Evolutionary conservation across 208 protist species (phyloP), one percentile per base, ranked within the genome.

Genomic region (Vickermania ingenoplastis): DNA sequence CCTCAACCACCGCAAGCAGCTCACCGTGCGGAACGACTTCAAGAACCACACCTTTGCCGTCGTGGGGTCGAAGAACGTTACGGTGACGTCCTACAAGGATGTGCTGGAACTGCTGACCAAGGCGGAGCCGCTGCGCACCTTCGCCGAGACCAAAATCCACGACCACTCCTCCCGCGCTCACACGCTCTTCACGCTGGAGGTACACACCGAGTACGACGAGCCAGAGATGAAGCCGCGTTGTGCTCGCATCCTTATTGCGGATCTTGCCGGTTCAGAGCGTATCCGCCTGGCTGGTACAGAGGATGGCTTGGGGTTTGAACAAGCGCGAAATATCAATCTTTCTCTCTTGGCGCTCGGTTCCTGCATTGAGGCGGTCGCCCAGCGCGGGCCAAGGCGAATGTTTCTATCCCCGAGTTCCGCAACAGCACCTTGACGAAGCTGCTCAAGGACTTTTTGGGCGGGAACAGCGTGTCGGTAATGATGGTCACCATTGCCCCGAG

Each of bases 21-120:
- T 98, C 31, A 79, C 77, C 30, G 73, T 98, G 14, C 80, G 86
- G 22, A 96, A 96, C 57, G 77, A 95, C 57, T 91, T 92, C 52
- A 61, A 7, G 50, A 75, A 69, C 51, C 92, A 95, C 54, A 92
- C 86, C 41, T 91, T 97, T 50, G 85, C 77, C 54, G 83, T 97
- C 14, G 86, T 92, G 49, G 87, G 79, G 24, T 54, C 73, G 7
- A 96, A 85, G 52, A 79, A 81, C 28, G 62, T 93, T 58, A 73
- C 77, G 50, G 85, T 92, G n/a, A 60, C 71, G 28, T 60, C 56
- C 48, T 92, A 94, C 65, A 65, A 87, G 23, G 93, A 97, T 45
- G 78, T 97, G 29, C 30, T 92, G 21, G 71, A 63, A 11, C 60
- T 97, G 51, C 75, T 98, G 53, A 51, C 70, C 53, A 83, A 83